phyloP scores from a whole-genome alignment of 2,329 filamentous ascomycete genomes.

The Beauveria pseudobassiana region DNA sequence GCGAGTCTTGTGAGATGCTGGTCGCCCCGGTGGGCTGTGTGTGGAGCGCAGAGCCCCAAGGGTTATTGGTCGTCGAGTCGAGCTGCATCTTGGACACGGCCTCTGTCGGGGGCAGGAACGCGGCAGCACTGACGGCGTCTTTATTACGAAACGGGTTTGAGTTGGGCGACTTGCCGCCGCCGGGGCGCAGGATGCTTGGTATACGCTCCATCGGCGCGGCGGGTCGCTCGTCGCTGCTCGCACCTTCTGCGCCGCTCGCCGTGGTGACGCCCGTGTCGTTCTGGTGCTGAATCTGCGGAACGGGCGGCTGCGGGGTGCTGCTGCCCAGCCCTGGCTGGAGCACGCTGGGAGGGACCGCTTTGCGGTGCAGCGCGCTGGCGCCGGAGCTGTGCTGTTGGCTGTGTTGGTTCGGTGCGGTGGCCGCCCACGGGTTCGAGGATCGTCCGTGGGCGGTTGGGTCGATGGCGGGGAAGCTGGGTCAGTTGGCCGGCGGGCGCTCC shows the following conservation, averaged over 20 bases:
- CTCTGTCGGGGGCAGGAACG: slow-evolving; percentile 24
- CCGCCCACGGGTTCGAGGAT: neutral
- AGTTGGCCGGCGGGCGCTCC: neutral
- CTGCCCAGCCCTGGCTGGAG: neutral
- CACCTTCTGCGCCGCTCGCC: neutral
- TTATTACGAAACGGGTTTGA: slow-evolving; percentile 50
- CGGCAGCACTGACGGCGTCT: slow-evolving; percentile 25
- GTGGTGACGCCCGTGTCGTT: neutral
- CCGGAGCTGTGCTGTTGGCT: neutral
- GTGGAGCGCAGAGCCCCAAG: slow-evolving; percentile 25
- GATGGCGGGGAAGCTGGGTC: neutral
- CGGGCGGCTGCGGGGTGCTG: neutral
- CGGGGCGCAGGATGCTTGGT: slow-evolving; percentile 19
- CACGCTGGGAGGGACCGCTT: neutral
- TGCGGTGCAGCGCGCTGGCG: neutral
- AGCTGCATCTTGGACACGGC: slow-evolving; percentile 36
- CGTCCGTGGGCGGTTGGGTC: neutral
- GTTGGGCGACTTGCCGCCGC: slow-evolving; percentile 25
- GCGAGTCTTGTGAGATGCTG: neutral
- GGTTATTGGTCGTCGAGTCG: slow-evolving; percentile 31
- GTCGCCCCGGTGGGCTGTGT: slow-evolving; percentile 10
- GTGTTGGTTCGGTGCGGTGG: neutral
- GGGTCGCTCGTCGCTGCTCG: neutral
- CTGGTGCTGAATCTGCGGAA: neutral
- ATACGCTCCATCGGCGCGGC: neutral